A percentile compares a stretch with the other conserved stretches of the same genome.
Evolutionary conservation across 306 rosid species (phyloP).

Genomic region (Abrus precatorius): DNA sequence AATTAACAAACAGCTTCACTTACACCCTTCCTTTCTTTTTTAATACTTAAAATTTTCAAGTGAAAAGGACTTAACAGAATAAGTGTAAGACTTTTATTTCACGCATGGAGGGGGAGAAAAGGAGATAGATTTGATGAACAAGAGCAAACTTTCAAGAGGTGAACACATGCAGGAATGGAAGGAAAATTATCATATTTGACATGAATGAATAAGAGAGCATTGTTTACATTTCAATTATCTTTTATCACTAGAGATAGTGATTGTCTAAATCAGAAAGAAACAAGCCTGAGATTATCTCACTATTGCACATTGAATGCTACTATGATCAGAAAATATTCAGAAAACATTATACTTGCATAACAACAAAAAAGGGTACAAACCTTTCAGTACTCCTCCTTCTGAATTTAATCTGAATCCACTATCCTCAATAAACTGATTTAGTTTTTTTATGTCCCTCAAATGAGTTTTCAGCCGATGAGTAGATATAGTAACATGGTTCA

Average conservation of each 20-base stretch:
- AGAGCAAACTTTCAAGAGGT: conserved; percentile 1
- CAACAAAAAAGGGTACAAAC: conserved; percentile 51
- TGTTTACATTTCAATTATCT: conserved; percentile 3
- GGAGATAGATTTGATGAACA: conserved; percentile 15
- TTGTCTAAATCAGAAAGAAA: conserved; percentile 10
- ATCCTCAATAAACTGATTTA: conserved; percentile 81
- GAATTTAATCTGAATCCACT: conserved; percentile 85
- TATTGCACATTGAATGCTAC: conserved; percentile 11
- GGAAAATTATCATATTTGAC: not conserved
- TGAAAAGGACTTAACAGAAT: not conserved
- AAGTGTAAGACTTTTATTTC: not conserved
- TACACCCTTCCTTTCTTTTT: not conserved
- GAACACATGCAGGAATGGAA: conserved; percentile 4
- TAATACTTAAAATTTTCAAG: not conserved
- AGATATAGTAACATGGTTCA: conserved; percentile 92
- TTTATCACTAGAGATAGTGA: conserved; percentile 1
- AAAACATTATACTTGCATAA: conserved; percentile 32
- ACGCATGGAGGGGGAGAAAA: not conserved
- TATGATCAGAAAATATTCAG: not conserved
- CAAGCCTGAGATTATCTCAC: conserved; percentile 7
- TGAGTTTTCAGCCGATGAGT: conserved; percentile 80
- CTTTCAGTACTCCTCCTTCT: conserved; percentile 94
- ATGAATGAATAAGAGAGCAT: conserved; percentile 5
- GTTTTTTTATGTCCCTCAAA: conserved; percentile 70
- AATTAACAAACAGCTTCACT: conserved; percentile 2